phyloP scores from a whole-genome alignment of 1,284 basidiomycete species.

The Cystobasidium sp. region DNA sequence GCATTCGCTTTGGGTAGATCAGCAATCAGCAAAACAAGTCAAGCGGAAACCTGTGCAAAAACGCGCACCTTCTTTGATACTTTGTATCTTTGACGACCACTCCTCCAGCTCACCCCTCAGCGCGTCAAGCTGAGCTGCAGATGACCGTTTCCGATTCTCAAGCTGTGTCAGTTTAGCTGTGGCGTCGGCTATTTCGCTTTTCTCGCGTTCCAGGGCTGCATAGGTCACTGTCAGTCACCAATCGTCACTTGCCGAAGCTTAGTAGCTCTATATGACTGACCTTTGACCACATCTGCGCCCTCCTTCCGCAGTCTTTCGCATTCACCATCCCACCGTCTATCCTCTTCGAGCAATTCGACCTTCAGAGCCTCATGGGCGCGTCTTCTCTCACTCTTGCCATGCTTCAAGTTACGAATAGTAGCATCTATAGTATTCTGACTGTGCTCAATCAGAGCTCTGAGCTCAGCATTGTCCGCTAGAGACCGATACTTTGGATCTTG shows the following conservation, averaged over 20 bases:
- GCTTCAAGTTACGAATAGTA: conserved; percentile 52
- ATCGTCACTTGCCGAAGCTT: neutral
- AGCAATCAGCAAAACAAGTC: neutral
- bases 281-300: conserved; percentile 48
- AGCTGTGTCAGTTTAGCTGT: conserved; percentile 46
- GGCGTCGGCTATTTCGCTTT: conserved; percentile 48
- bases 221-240: neutral
- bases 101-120: conserved; percentile 46
- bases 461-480: conserved; percentile 45
- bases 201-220: conserved; percentile 44
- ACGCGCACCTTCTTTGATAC: conserved; percentile 41
- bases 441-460: conserved; percentile 36
- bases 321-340: conserved; percentile 46
- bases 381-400: conserved; percentile 50
- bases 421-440: conserved; percentile 47
- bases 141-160: conserved; percentile 41
- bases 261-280: neutral
- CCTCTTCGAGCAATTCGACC: conserved; percentile 50
- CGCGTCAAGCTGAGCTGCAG: conserved; percentile 48
- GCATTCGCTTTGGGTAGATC: conserved; percentile 45
- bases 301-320: conserved; percentile 48
- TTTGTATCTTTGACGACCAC: conserved; percentile 22
- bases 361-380: conserved; percentile 44
- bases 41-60: neutral
- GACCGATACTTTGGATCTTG: conserved; percentile 32